Base-by-base conservation (phyloP, 139 green algal species). In the Coelastrella sp. region DNA sequence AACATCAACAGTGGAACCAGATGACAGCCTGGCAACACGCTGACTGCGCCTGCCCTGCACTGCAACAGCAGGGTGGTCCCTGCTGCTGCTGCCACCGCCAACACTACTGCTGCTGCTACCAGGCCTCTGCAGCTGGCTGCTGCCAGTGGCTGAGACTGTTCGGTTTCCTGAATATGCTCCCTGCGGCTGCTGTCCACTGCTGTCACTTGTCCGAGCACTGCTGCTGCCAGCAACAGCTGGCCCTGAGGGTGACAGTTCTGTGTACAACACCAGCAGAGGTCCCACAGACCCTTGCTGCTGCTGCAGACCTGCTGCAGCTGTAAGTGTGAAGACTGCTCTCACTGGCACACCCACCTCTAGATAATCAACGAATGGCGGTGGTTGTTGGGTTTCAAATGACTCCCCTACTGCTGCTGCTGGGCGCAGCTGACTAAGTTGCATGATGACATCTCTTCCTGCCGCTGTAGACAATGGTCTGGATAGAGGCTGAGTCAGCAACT, bases 401-500 rank as follows among this genome's bases (percentile, higher is more conserved):
- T 19, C 11, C 17, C 15, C 57, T 32, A 19, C 53, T 71, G 75
- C 75, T 71, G 51, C 51, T 82, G 74, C 74, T 69, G 74, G 75
- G 35, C n/a, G 53, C 53, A 82, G 53, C 34, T 57, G 35, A 15
- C 34, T 53, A 21, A 82, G 75, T 35, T 69, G 75, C 75, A 82
- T 69, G 3, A 82, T 34, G 35, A 82, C 75, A 25, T 82, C 75
- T 30, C 53, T n/a, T 8, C 48, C 40, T 19, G 50, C 37, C 23
- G 40, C 75, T 57, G 72, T 37, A 79, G 75, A 15, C n/a, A 82
- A 5, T 40, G 75, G 69, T 37, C 69, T 38, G n/a, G 75, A 71
- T 45, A 82, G 75, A 3, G 75, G 75, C 75, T 82, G 75, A 69
- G 75, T 82, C 53, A 82, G 75, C 75, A 82, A 32, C 75, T 34